A percentile compares a stretch with the other conserved stretches of the same genome.
Evolutionary conservation across 345 rosid species (phyloP).

Genomic region (Streptanthus diversifolius): DNA sequence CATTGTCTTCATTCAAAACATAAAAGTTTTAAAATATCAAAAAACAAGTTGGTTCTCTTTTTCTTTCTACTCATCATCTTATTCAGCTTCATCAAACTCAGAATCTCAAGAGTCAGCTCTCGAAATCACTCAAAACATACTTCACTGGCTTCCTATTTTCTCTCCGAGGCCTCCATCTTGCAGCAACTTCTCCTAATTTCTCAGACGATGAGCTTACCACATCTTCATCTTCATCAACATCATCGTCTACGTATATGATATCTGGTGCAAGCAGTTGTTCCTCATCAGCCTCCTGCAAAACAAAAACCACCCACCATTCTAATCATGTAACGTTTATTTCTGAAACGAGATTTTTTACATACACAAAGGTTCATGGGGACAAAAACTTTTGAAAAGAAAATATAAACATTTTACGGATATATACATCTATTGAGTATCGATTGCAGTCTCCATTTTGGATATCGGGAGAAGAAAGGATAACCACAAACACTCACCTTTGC

Average conservation of each 20-base stretch:
- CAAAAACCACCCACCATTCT: neutral
- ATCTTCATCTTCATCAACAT: neutral
- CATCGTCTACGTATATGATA: neutral
- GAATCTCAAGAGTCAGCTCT: neutral
- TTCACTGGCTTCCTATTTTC: constrained; percentile 43
- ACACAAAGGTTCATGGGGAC: no score
- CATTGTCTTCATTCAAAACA: neutral
- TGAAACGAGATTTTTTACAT: no score
- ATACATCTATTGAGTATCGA: no score
- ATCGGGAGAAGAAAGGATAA: no score
- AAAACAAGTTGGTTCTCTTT: neutral
- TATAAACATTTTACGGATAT: no score
- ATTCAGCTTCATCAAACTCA: neutral
- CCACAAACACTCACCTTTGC: constrained; percentile 38
- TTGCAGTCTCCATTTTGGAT: no score
- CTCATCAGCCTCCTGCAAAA: constrained; percentile 1
- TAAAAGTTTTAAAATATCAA: no score
- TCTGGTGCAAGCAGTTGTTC: neutral
- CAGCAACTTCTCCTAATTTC: neutral
- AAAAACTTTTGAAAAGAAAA: no score
- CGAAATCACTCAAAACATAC: constrained; percentile 66
- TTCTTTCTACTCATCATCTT: no score
- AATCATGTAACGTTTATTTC: neutral
- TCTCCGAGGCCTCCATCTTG: constrained; percentile 50
- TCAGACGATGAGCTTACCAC: constrained; percentile 10